Conservation (phyloP, 257 asterid genomes). For the Solanum sejunctum region DNA sequence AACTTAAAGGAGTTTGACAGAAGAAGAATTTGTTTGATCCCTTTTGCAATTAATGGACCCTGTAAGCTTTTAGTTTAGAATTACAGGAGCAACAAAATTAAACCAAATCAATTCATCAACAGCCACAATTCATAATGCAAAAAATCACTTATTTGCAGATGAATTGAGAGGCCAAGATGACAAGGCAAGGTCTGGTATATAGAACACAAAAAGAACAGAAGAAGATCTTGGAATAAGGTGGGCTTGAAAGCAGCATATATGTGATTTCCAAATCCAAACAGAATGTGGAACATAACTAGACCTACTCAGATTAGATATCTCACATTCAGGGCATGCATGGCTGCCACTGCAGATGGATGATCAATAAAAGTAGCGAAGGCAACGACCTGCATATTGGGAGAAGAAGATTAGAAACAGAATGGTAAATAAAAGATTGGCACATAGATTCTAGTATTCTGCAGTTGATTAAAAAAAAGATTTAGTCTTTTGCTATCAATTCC, state of each 20-base stretch:
- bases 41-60: background rate
- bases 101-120: background rate
- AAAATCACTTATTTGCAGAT: background rate
- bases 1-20: background rate
- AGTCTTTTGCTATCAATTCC: background rate
- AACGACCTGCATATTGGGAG: constrained; percentile 52
- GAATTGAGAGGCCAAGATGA: background rate
- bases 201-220: background rate
- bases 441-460: background rate
- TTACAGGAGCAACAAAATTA: background rate
- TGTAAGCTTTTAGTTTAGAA: background rate
- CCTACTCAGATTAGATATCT: constrained; percentile 14
- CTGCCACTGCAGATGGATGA: constrained; percentile 84
- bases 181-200: background rate
- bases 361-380: constrained; percentile 91
- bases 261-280: background rate
- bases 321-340: constrained; percentile 76
- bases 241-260: background rate
- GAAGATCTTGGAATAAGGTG: background rate
- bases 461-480: background rate
- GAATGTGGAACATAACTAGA: background rate
- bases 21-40: background rate
- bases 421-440: background rate
- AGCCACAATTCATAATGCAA: background rate
- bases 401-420: background rate